phyloP scores from a whole-genome alignment of 306 rosid genomes.

The Clitoria ternatea region DNA sequence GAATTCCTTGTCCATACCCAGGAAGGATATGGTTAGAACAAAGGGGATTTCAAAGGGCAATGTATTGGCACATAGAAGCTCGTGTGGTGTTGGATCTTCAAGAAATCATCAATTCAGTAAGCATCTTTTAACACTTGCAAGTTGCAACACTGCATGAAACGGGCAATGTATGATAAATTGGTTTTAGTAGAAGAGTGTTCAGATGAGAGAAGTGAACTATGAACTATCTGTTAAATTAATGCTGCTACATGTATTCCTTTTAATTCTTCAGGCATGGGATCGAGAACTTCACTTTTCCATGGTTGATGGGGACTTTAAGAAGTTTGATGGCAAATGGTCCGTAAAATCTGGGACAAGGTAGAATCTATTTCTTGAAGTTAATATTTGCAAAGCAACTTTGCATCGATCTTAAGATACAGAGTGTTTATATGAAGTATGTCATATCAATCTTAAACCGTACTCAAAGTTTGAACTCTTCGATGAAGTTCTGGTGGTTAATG shows the following conservation, averaged over 20 bases:
- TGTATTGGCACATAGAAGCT: constrained; percentile 99
- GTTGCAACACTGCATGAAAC: background rate
- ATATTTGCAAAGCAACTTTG: background rate
- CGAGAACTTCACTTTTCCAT: constrained; percentile 89
- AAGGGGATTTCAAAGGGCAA: constrained; percentile 85
- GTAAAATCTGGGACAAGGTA: constrained; percentile 78
- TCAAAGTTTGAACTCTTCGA: background rate
- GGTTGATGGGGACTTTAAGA: constrained; percentile 98
- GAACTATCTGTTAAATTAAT: constrained; percentile 8
- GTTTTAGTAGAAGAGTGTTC: background rate
- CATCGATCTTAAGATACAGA: background rate
- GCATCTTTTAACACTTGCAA: constrained; percentile 5
- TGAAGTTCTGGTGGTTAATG: background rate
- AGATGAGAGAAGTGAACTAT: background rate
- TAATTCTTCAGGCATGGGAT: constrained; percentile 56
- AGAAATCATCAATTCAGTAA: constrained; percentile 63
- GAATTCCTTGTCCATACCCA: constrained; percentile 85
- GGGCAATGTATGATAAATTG: background rate
- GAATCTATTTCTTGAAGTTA: constrained; percentile 16
- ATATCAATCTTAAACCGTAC: background rate
- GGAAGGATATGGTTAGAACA: constrained; percentile 94
- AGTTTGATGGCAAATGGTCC: constrained; percentile 95
- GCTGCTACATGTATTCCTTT: background rate
- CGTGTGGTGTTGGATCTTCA: constrained; percentile 95
- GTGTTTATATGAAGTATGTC: background rate